phyloP scores from a whole-genome alignment of 1,139 yeast genomes.

The Pichia sp. region DNA sequence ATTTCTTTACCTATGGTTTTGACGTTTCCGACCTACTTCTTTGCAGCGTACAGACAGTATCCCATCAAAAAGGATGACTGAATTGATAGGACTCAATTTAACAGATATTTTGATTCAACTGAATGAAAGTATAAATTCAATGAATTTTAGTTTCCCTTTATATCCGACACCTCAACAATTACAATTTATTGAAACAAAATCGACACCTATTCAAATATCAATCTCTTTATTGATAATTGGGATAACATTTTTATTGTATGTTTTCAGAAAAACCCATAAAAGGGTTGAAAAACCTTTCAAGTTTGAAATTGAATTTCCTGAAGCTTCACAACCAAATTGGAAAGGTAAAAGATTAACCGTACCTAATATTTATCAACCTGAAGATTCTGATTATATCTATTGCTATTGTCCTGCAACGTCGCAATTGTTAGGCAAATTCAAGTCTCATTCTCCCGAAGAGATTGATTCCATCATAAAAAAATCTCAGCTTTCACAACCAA shows the following conservation, averaged over 20 bases:
- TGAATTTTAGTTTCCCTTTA: conserved; percentile 7
- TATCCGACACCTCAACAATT: conserved; percentile 6
- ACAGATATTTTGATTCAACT: conserved; percentile 8
- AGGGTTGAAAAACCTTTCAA: conserved; percentile 36
- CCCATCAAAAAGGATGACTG: background rate
- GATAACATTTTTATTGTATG: conserved; percentile 17
- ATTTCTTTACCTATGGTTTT: background rate
- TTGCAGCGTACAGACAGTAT: background rate
- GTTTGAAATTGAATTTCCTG: conserved; percentile 60
- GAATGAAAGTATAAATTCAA: conserved; percentile 3
- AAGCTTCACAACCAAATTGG: conserved; percentile 87
- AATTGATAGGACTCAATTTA: conserved; percentile 6
- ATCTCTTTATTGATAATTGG: conserved; percentile 23
- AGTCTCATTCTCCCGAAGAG: conserved; percentile 56
- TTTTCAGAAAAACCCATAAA: conserved; percentile 25
- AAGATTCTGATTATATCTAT: conserved; percentile 64
- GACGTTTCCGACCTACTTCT: background rate
- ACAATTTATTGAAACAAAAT: conserved; percentile 5
- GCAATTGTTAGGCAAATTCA: conserved; percentile 69
- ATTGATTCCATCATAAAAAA: conserved; percentile 56
- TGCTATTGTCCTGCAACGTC: conserved; percentile 96
- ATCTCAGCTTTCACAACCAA: conserved; percentile 54
- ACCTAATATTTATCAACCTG: conserved; percentile 43
- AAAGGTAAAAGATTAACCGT: conserved; percentile 76
- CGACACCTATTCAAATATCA: conserved; percentile 25